Evolutionary conservation across 23 red algal species (phyloP), one percentile per base, ranked within the genome.

Genomic region (Gracilariopsis chorda): DNA sequence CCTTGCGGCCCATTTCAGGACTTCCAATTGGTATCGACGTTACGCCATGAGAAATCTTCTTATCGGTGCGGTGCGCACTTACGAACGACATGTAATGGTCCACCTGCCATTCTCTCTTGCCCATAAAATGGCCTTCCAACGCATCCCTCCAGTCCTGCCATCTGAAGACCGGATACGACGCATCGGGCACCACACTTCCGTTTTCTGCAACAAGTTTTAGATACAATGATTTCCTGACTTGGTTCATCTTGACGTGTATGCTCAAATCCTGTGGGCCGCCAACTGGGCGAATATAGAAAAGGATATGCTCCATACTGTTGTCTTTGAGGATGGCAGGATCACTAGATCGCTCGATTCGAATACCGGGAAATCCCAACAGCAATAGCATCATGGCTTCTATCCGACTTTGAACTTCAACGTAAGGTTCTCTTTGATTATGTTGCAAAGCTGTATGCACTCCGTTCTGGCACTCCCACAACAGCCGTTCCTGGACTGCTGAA

Each of bases 101-200:
- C 59, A 45, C 58, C 51, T 88, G 84, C 84, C 84, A 88, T 48
- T 73, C 63, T 39, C 47, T 47, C 35, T 71, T 88, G 21, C 84
- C 84, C 34, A 57, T 33, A 46, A 88, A 49, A 56, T 67, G 84
- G 16, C 84, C 84, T 13, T 57, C 65, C 40, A 88, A 88, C 5
- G 84, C 84, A 46, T 74, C 84, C 11, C 84, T 61, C 84, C 84
- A 88, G 29, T 88, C 84, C 40, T 88, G 84, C 84, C 84, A 88
- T 77, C 13, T 17, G 60, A 88, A 88, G 7, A 25, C 11, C 19
- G 34, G 28, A 23, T 23, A 19, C 10, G 19, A 0, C 32, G 2
- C 23, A 13, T 36, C 36, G 7, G 35, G 23, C 0, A 39, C 36
- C 17, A 48, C 23, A 27, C 46, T 48, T 30, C 34, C 84, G 33